A percentile compares a stretch with the other conserved stretches of the same genome.
These are phyloP conservation scores for Aspergillus ellipticus DNA, from an alignment of 495 filamentous ascomycete species.

Conservation along the genomic window DNA sequence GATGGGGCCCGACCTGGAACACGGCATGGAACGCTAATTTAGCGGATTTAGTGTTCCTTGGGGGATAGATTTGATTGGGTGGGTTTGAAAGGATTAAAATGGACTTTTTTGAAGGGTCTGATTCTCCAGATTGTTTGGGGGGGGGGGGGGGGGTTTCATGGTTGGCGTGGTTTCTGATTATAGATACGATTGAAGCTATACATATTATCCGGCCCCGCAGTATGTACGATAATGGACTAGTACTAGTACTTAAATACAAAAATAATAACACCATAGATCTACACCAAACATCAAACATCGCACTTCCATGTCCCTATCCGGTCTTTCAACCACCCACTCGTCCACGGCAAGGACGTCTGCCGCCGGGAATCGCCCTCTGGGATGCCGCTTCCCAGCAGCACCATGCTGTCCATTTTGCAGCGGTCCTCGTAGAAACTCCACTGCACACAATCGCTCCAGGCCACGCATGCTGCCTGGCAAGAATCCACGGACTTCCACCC, in stretches of 20 bases:
- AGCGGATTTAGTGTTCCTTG: background rate
- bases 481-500: constrained; percentile 24
- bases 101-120: background rate
- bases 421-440: constrained; percentile 28
- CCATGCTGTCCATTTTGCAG: constrained; percentile 22
- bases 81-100: no score
- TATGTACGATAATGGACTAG: no score
- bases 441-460: constrained; percentile 27
- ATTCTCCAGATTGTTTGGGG: background rate
- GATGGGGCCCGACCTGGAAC: no score
- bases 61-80: background rate
- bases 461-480: constrained; percentile 22
- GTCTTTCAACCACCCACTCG: constrained; percentile 25
- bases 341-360: constrained; percentile 20
- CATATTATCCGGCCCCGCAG: no score
- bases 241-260: no score
- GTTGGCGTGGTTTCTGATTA: no score
- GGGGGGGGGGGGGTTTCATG: no score
- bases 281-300: constrained; percentile 9
- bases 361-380: constrained; percentile 22
- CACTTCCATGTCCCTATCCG: constrained; percentile 16
- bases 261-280: no score
- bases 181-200: no score
- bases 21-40: background rate
- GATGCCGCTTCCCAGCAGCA: constrained; percentile 20